phyloP scores from a whole-genome alignment of 495 filamentous ascomycete genomes.

The Penicillium desertorum region DNA sequence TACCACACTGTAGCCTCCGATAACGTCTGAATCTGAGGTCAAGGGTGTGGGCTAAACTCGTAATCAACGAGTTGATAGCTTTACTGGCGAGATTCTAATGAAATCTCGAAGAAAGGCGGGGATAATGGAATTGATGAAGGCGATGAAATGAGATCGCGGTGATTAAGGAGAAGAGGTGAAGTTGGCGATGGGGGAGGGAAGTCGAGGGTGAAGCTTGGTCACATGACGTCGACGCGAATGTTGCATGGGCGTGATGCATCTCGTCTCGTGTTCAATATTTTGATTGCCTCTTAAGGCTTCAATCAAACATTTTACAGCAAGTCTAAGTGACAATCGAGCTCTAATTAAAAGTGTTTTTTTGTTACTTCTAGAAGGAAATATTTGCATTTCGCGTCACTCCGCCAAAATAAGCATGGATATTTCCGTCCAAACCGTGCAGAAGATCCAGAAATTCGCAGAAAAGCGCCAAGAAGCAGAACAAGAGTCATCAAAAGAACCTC shows the following conservation, averaged over 20 bases:
- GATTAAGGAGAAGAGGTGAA: slow-evolving; percentile 9
- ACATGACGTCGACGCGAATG: slow-evolving; percentile 10
- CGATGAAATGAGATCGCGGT: neutral
- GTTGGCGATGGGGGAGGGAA: slow-evolving; percentile 1
- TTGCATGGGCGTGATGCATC: slow-evolving; percentile 3
- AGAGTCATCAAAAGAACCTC: slow-evolving; percentile 33
- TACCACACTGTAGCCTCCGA: slow-evolving; percentile 12
- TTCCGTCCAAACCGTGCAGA: slow-evolving; percentile 35
- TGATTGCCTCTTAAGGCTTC: slow-evolving; percentile 6
- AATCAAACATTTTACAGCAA: slow-evolving; percentile 5
- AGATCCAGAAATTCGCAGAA: slow-evolving; percentile 39
- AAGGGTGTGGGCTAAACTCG: slow-evolving; percentile 5
- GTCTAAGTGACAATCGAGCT: neutral
- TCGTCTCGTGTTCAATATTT: slow-evolving; percentile 3
- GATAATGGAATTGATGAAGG: neutral
- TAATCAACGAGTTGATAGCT: neutral
- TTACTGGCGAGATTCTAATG: neutral
- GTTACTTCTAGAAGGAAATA: slow-evolving; percentile 1
- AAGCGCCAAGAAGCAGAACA: slow-evolving; percentile 40
- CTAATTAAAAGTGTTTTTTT: neutral
- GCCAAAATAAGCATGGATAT: slow-evolving; percentile 32
- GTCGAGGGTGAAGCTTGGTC: slow-evolving; percentile 8
- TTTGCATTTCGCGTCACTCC: neutral
- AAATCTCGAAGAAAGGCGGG: neutral
- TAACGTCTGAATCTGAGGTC: slow-evolving; percentile 11